phyloP scores from a whole-genome alignment of 305 asterid species.

The Fraxinus sp. region DNA sequence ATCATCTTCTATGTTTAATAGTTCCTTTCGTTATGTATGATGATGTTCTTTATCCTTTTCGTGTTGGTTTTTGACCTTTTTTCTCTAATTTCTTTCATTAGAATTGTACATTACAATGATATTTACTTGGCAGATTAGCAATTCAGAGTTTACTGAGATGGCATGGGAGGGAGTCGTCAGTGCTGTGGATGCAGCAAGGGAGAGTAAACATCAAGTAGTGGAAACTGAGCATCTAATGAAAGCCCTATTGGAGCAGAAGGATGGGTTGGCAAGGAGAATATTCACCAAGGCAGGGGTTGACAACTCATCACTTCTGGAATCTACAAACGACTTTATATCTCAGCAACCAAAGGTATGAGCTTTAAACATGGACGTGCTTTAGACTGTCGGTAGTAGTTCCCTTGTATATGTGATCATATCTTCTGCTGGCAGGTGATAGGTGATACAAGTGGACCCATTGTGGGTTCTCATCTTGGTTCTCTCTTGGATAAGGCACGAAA shows the following conservation, averaged over 20 bases:
- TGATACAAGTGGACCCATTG: constrained; percentile 66
- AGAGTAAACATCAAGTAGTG: constrained; percentile 65
- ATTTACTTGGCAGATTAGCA: constrained; percentile 44
- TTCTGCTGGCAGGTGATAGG: constrained; percentile 61
- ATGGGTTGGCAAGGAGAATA: constrained; percentile 86
- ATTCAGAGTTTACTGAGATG: constrained; percentile 76
- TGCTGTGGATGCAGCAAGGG: constrained; percentile 67
- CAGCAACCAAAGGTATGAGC: constrained; percentile 63
- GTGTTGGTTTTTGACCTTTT: background rate
- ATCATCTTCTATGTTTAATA: background rate
- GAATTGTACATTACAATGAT: constrained; percentile 5
- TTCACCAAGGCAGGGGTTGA: constrained; percentile 86
- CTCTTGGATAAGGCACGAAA: constrained; percentile 74
- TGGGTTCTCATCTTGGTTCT: constrained; percentile 64
- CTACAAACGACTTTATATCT: constrained; percentile 70
- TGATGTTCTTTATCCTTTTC: background rate
- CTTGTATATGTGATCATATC: background rate
- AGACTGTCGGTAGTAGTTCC: background rate
- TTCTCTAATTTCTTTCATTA: background rate
- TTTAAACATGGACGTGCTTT: constrained; percentile 4
- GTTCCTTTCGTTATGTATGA: background rate
- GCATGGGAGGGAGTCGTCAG: constrained; percentile 71
- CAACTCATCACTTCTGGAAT: constrained; percentile 72
- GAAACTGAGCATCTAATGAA: constrained; percentile 92
- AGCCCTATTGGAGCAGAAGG: constrained; percentile 88